Base-by-base conservation (phyloP, 345 rosid species). In the Hypericum androsaemum region DNA sequence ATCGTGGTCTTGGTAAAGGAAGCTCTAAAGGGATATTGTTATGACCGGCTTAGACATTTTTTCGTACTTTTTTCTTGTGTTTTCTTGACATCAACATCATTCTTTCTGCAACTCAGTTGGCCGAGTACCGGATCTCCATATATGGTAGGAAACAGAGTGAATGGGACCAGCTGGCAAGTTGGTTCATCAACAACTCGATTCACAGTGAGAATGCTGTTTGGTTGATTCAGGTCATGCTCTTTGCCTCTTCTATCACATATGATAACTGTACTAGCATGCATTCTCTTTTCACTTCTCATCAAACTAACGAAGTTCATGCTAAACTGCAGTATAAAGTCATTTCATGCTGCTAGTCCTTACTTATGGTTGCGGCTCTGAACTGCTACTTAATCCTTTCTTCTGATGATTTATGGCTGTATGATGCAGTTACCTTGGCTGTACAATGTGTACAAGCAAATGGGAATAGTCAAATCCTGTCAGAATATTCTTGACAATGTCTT, bases 81-180 rank as follows among this genome's bases (percentile, higher is more conserved):
- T n/a, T n/a, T n/a, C n/a, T n/a, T n/a, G n/a, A 41, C 22, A 35
- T 54, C 41, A n/a, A n/a, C n/a, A 10, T 7, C 37, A 40, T 10
- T 14, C 16, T 14, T 11, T 46, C 13, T 7, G 53, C 47, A 46
- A 52, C 43, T 2, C 89, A 94, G 99, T 88, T 94, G 99, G 97
- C 99, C 43, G 97, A 94, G 67, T 94, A 94, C 65, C 77, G 99
- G 72, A 68, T 94, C 76, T 94, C 99, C 41, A 88, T 94, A 65
- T 88, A 94, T 52, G 99, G 99, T 38, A 74, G 99, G 74, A 94
- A 94, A 75, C 89, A 86, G 80, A 88, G 97, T 41, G 97, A 94
- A 61, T 94, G 99, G 99, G 99, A 94, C 56, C 97, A 94, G 67
- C 50, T 94, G 67, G 99, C 99, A 59, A 86, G 97, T 72, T 94